These are phyloP conservation scores for Globisporangium emineosum DNA, from an alignment of 352 stramenopile genomes.

Conservation along the genomic window DNA sequence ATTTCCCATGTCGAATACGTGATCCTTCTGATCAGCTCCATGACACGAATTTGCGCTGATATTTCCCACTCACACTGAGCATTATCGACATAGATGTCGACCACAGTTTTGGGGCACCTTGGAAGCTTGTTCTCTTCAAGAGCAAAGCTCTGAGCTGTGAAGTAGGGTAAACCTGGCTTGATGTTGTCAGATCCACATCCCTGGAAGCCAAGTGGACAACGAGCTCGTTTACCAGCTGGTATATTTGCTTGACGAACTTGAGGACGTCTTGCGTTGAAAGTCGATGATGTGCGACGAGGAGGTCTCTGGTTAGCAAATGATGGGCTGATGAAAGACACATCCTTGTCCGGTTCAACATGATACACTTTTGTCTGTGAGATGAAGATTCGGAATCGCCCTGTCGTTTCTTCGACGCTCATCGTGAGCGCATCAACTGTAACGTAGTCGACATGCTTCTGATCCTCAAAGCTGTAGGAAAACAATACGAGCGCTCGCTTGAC, in stretches of 20 bases:
- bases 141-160: constrained; percentile 51
- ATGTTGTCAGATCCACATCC: not conserved
- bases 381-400: constrained; percentile 50
- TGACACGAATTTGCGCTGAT: constrained; percentile 51
- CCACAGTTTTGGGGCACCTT: constrained; percentile 39
- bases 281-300: constrained; percentile 16
- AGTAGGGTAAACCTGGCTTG: constrained; percentile 29
- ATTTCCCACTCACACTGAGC: constrained; percentile 50
- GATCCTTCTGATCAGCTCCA: constrained; percentile 60
- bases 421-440: constrained; percentile 54
- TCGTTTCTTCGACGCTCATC: constrained; percentile 61
- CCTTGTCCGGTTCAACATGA: constrained; percentile 18
- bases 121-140: constrained; percentile 64
- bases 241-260: not conserved
- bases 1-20: constrained; percentile 77
- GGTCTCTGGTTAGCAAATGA: constrained; percentile 19
- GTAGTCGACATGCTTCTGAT: constrained; percentile 38
- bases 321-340: constrained; percentile 7
- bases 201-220: not conserved
- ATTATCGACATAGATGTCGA: constrained; percentile 67
- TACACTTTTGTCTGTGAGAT: constrained; percentile 47
- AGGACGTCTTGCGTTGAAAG: constrained; percentile 2
- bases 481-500: constrained; percentile 54
- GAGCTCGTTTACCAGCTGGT: not conserved
- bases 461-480: constrained; percentile 38